Conservation (phyloP, 2,329 filamentous ascomycete genomes). For the Stenocarpella maydis region DNA sequence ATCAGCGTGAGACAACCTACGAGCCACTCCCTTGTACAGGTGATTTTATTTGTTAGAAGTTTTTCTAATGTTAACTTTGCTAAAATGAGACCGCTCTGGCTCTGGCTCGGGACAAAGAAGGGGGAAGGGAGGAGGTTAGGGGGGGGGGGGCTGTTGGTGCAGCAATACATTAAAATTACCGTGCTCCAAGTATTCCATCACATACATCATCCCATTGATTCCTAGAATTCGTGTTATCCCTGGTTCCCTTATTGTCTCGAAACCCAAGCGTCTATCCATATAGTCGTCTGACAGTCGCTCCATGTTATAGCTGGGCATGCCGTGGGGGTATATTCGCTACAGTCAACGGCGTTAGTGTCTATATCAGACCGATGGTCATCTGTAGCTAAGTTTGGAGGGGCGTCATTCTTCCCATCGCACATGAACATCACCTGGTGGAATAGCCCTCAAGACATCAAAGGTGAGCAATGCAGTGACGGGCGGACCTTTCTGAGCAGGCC, state of each 20-base stretch:
- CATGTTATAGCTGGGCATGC: neutral
- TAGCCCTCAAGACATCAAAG: neutral
- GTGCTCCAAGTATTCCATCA: constrained; percentile 20
- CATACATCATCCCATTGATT: neutral
- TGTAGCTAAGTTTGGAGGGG: neutral
- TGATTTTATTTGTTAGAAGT: neutral
- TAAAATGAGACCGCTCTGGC: too few species aligned
- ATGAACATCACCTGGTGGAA: too few species aligned
- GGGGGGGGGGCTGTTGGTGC: too few species aligned
- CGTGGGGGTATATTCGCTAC: neutral
- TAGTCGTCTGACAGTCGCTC: neutral
- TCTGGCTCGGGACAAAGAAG: too few species aligned
- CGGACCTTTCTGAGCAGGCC: neutral
- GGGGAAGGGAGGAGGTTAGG: neutral
- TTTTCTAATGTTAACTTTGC: too few species aligned
- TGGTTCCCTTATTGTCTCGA: too few species aligned
- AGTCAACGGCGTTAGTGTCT: neutral
- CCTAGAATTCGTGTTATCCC: neutral
- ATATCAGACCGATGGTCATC: neutral
- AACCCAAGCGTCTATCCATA: neutral
- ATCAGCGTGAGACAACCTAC: neutral
- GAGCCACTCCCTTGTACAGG: neutral
- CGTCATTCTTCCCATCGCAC: neutral
- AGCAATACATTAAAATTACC: constrained; percentile 10
- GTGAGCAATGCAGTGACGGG: neutral